Conservation (phyloP, 2,329 filamentous ascomycete species). For the Hyphodiscus sp. region DNA sequence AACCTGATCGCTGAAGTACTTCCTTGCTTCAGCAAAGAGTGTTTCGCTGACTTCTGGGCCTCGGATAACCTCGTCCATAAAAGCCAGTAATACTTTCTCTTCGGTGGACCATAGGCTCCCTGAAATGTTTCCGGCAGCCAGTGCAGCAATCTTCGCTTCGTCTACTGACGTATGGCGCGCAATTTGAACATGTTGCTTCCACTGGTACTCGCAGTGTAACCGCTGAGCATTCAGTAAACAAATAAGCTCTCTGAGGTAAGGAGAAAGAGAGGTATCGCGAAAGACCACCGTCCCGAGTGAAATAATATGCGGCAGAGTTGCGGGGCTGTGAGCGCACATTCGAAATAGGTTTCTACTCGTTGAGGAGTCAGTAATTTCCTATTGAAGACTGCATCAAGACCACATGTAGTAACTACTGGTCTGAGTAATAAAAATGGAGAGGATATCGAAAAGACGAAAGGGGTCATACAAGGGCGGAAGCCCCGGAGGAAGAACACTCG, state of each 20-base stretch:
- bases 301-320: slow-evolving; percentile 20
- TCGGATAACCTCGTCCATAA: slow-evolving; percentile 18
- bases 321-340: background rate
- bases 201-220: slow-evolving; percentile 20
- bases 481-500: background rate
- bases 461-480: background rate
- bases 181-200: slow-evolving; percentile 18
- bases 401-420: background rate
- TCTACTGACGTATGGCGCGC: slow-evolving; percentile 13
- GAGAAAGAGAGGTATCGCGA: slow-evolving; percentile 18
- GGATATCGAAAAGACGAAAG: background rate
- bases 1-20: slow-evolving; percentile 17
- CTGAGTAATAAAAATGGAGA: background rate
- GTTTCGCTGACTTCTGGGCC: slow-evolving; percentile 17
- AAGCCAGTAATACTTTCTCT: slow-evolving; percentile 17
- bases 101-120: slow-evolving; percentile 13
- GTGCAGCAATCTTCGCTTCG: slow-evolving; percentile 14
- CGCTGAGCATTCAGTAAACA: slow-evolving; percentile 17
- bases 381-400: background rate
- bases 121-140: slow-evolving; percentile 14
- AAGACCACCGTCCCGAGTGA: slow-evolving; percentile 21
- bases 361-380: background rate
- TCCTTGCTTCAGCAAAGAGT: slow-evolving; percentile 16
- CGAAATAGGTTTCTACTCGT: background rate
- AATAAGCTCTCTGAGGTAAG: slow-evolving; percentile 18